Evolutionary conservation across 1,139 yeast genomes (phyloP).

Genomic region (Kodamaea suecica): DNA sequence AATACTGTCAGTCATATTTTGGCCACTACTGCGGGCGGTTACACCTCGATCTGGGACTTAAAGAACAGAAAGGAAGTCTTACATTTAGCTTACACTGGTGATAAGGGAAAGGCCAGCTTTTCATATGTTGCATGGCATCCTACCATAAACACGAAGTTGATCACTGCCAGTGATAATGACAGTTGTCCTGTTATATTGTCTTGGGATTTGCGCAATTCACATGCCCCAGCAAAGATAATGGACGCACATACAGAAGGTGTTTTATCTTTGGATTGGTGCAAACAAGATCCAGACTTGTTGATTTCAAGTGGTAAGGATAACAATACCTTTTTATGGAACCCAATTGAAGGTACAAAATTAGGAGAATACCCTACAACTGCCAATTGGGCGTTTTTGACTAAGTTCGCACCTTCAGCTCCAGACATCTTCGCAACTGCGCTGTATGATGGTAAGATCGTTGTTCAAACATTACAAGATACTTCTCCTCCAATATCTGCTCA

Average conservation of each 20-base stretch:
- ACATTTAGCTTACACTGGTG: slow-evolving; percentile 66
- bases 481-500: slow-evolving; percentile 46
- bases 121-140: slow-evolving; percentile 89
- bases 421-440: slow-evolving; percentile 92
- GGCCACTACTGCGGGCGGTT: slow-evolving; percentile 82
- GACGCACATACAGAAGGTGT: slow-evolving; percentile 87
- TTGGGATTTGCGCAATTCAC: slow-evolving; percentile 94
- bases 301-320: slow-evolving; percentile 92
- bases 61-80: slow-evolving; percentile 84
- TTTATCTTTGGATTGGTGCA: slow-evolving; percentile 90
- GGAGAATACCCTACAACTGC: slow-evolving; percentile 91
- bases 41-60: slow-evolving; percentile 92
- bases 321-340: slow-evolving; percentile 87
- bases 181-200: slow-evolving; percentile 74
- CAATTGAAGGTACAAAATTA: slow-evolving; percentile 61
- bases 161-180: slow-evolving; percentile 86
- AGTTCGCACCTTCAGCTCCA: slow-evolving; percentile 85
- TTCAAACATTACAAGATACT: slow-evolving; percentile 87
- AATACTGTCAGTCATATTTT: slow-evolving; percentile 79
- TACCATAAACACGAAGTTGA: slow-evolving; percentile 72
- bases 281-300: slow-evolving; percentile 71
- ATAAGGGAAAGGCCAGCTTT: slow-evolving; percentile 55
- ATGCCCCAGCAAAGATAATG: slow-evolving; percentile 76
- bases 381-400: slow-evolving; percentile 89
- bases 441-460: slow-evolving; percentile 78